Conservation (phyloP, 1,139 yeast species). For the Zygosaccharomyces pseudobailii region DNA sequence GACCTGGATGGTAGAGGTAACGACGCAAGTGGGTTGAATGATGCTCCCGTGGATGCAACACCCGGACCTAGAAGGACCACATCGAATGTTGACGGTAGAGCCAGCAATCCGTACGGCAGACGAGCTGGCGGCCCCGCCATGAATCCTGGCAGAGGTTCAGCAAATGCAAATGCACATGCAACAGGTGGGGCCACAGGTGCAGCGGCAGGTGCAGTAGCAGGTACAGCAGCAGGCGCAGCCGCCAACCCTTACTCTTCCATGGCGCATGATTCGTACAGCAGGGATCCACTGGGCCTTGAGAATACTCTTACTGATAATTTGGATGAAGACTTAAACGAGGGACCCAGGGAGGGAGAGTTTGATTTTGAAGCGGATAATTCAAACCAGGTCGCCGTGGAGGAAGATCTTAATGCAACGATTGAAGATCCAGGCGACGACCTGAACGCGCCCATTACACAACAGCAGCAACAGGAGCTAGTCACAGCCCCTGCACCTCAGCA, state of each 20-base stretch:
- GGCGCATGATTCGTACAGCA: slow-evolving; percentile 6
- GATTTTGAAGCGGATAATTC: slow-evolving; percentile 14
- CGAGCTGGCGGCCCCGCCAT: not conserved
- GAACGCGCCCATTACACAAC: slow-evolving; percentile 15
- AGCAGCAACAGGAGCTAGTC: slow-evolving; percentile 16
- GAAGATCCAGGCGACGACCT: slow-evolving; percentile 23
- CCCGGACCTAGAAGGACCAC: not conserved
- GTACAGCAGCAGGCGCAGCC: not conserved
- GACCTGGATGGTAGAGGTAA: not conserved
- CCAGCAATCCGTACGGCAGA: slow-evolving; percentile 3
- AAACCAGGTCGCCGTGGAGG: slow-evolving; percentile 16
- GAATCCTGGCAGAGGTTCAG: too few relatives aligned
- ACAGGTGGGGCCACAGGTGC: too few relatives aligned
- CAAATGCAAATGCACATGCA: too few relatives aligned
- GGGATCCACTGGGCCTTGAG: not conserved
- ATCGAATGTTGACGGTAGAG: not conserved
- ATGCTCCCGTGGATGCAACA: not conserved
- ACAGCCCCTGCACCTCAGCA: slow-evolving; percentile 1
- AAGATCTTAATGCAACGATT: slow-evolving; percentile 24
- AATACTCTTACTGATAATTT: not conserved
- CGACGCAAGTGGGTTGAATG: not conserved
- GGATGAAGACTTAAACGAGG: slow-evolving; percentile 16
- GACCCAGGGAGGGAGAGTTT: slow-evolving; percentile 14
- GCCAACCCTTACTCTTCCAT: slow-evolving; percentile 17
- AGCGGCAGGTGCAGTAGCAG: not conserved